Base-by-base conservation (phyloP, 768 basidiomycete genomes). In the Gautieria morchelliformis region DNA sequence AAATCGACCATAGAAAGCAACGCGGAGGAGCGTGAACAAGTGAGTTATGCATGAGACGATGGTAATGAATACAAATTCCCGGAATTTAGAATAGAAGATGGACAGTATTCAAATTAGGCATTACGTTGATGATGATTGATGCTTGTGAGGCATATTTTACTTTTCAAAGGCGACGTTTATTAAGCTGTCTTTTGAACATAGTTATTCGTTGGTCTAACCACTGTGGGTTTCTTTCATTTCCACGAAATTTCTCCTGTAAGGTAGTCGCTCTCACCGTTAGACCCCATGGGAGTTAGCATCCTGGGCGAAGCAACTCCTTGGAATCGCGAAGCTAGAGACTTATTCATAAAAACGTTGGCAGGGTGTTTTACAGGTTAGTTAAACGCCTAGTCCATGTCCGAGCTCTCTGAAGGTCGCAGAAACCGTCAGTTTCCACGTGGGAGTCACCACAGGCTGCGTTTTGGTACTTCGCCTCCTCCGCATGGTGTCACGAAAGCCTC, bases 161-260 rank as follows among this genome's bases (percentile, higher is more conserved):
- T 27, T 32, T 19, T 12, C 17, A 17, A 48, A 14, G 2, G 14
- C 14, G 35, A 46, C 3, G 4, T 8, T 30, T 17, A 30, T 30
- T n/a, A 49, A 30, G n/a, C 9, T 2, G 8, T 5, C 11, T 9
- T 44, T 17, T 12, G 40, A 44, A 6, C n/a, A 49, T 59, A 90
- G 89, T 89, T 67, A 89, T 91, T 53, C 74, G 89, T 62, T 91
- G 87, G 85, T 81, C 82, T 35, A 79, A 87, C 61, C 71, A 87
- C 1, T 78, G 85, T 86, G 63, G 4, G 75, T 63, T 30, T 0
- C 58, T 22, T 37, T n/a, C n/a, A 12, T 40, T 37, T 15, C 27
- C 45, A 49, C n/a, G 52, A 45, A 37, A 53, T 49, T 51, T 11
- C 5, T 22, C 27, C 42, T 14, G 10, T 7, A 15, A 20, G 20